A percentile compares a stretch with the other conserved stretches of the same genome.
These are phyloP conservation scores for Vigna mungo DNA, from an alignment of 306 rosid species.

Conservation along the genomic window DNA sequence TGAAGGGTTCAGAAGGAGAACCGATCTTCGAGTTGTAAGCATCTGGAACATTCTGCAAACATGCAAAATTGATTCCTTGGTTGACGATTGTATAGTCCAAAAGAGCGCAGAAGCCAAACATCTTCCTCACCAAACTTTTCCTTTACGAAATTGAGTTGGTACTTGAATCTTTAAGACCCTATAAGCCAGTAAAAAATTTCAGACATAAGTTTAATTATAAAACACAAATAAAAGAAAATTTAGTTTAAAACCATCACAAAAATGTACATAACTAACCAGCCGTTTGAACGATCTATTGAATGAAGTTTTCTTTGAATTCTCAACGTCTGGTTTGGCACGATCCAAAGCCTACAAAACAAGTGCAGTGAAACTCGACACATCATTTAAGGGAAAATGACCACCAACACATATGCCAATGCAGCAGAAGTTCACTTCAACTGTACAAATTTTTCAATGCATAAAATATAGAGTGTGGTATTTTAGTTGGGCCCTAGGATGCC, in stretches of 20 bases:
- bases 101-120: conserved; percentile 27
- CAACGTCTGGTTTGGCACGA: conserved; percentile 82
- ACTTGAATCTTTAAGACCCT: conserved; percentile 77
- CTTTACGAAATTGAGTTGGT: conserved; percentile 51
- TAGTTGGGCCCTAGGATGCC: conserved; percentile 23
- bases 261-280: conserved; percentile 61
- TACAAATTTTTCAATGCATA: conserved; percentile 13
- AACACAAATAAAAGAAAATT: conserved; percentile 34
- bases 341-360: conserved; percentile 68
- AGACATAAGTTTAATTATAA: conserved; percentile 17
- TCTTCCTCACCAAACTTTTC: conserved; percentile 43
- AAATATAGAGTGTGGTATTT: conserved; percentile 14
- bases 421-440: conserved; percentile 28
- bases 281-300: conserved; percentile 83
- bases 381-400: not conserved
- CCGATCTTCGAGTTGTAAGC: conserved; percentile 43
- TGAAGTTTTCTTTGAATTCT: conserved; percentile 55
- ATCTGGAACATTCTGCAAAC: conserved; percentile 44
- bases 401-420: conserved; percentile 35
- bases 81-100: conserved; percentile 32
- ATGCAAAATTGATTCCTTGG: conserved; percentile 42
- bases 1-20: conserved; percentile 43
- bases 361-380: conserved; percentile 10
- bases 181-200: conserved; percentile 39
- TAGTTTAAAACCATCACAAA: conserved; percentile 29